These are phyloP conservation scores for Fusarium sp. DNA, from an alignment of 2,329 filamentous ascomycete species.

Conservation along the genomic window DNA sequence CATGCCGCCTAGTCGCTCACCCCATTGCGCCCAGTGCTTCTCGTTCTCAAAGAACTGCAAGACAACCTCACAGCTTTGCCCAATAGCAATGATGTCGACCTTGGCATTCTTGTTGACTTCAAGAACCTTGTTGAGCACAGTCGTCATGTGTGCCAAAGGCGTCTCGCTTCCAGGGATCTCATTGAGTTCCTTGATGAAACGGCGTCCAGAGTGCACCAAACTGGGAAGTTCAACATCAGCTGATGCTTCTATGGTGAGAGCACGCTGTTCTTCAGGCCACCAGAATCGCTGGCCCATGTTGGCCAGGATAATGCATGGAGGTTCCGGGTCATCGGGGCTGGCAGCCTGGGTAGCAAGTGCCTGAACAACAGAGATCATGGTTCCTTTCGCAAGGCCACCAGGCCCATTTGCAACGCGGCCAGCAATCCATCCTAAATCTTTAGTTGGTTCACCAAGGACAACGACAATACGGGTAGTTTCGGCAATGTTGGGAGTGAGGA, in stretches of 20 bases:
- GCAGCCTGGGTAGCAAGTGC: conserved; percentile 51
- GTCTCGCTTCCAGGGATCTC: conserved; percentile 67
- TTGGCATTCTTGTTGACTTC: conserved; percentile 56
- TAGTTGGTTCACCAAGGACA: conserved; percentile 74
- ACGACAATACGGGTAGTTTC: conserved; percentile 72
- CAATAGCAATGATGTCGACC: conserved; percentile 76
- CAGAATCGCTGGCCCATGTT: conserved; percentile 83
- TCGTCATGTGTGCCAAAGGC: conserved; percentile 68
- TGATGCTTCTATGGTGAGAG: conserved; percentile 69
- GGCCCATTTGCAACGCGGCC: conserved; percentile 71
- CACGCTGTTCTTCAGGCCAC: conserved; percentile 70
- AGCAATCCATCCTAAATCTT: conserved; percentile 80
- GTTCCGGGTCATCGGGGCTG: conserved; percentile 44
- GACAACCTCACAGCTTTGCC: conserved; percentile 69
- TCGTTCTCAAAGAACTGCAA: conserved; percentile 66
- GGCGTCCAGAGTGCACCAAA: conserved; percentile 65
- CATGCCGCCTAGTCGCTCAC: conserved; percentile 56
- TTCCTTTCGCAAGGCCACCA: conserved; percentile 76
- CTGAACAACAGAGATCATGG: conserved; percentile 69
- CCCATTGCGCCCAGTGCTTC: conserved; percentile 59
- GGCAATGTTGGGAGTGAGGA: conserved; percentile 62
- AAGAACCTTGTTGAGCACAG: conserved; percentile 73
- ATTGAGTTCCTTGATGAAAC: conserved; percentile 66
- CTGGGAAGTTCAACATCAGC: conserved; percentile 67
- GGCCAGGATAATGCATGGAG: conserved; percentile 74